phyloP scores from a whole-genome alignment of 148 eudicot species.

The Gaultheria prostrata region DNA sequence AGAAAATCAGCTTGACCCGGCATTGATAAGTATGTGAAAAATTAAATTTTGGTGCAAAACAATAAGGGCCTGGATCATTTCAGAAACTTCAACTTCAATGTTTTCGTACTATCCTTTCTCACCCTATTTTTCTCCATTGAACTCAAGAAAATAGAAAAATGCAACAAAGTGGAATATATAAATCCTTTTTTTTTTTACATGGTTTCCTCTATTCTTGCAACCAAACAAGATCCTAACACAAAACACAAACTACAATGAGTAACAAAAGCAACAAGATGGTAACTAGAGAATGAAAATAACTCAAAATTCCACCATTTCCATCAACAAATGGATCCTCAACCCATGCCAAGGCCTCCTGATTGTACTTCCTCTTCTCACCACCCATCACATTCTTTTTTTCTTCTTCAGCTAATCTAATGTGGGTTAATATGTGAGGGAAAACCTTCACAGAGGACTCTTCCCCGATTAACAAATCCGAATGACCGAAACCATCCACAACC shows the following conservation, averaged over 20 bases:
- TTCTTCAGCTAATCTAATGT: constrained; percentile 31
- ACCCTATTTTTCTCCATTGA: background rate
- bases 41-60: too few relatives aligned
- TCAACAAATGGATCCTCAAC: constrained; percentile 27
- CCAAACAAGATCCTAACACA: background rate
- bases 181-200: background rate
- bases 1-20: too few relatives aligned
- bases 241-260: background rate
- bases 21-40: too few relatives aligned
- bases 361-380: constrained; percentile 8
- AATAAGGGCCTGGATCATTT: too few relatives aligned
- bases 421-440: constrained; percentile 30
- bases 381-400: constrained; percentile 1
- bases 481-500: constrained; percentile 36
- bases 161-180: background rate
- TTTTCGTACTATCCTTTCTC: background rate
- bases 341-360: constrained; percentile 28
- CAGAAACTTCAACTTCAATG: too few relatives aligned
- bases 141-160: background rate
- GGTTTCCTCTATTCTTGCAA: background rate
- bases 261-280: constrained; percentile 14
- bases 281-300: constrained; percentile 11
- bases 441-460: constrained; percentile 29
- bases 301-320: constrained; percentile 12
- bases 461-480: constrained; percentile 41